Base-by-base conservation (phyloP, 306 rosid genomes). In the Mimosa pudica region DNA sequence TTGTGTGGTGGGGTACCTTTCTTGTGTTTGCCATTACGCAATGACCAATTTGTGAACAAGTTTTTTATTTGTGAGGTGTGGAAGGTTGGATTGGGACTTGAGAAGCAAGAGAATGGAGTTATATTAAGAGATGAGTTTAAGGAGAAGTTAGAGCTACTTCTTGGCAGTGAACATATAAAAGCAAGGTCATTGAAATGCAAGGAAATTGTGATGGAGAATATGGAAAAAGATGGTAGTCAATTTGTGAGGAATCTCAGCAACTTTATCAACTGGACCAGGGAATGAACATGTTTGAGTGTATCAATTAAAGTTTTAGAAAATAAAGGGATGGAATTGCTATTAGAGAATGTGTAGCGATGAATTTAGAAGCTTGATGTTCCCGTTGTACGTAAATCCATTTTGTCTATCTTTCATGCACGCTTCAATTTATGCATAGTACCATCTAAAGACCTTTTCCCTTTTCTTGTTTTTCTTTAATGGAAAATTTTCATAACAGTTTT, bases 1-100 rank as follows among this genome's bases (percentile, higher is more conserved):
- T 10, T 82, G 17, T 24, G n/a, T 47, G 30, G 65, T 61, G 84
- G 84, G 1, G 79, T 86, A 3, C 86, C 74, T 10, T 70, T 70
- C 18, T 12, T 70, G 74, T 70, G 74, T 18, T 46, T 35, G 74
- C 41, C 74, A 46, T 24, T 18, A 11, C 16, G 16, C 38, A 24
- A 7, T 20, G 74, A 70, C 38, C 74, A 70, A 32, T 46, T 10
- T 20, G 17, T 45, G 41, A 11, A 70, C 18, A 70, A 46, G 41
- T 13, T 1, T 18, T 45, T 12, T 11, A 46, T 46, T 0, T 70
- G 74, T 24, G 57, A 46, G 3, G 18, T 46, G 10, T 70, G 74
- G 83, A 78, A 70, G 46, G 81, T 74, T 2, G 85, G 88, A 1
- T 1, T 78, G 49, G 73, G 47, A 18, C 65, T 81, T 4, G 72